A percentile compares a stretch with the other conserved stretches of the same genome.
These are phyloP conservation scores for Excoecaria cochinchinensis DNA, from an alignment of 345 rosid genomes.

Conservation along the genomic window DNA sequence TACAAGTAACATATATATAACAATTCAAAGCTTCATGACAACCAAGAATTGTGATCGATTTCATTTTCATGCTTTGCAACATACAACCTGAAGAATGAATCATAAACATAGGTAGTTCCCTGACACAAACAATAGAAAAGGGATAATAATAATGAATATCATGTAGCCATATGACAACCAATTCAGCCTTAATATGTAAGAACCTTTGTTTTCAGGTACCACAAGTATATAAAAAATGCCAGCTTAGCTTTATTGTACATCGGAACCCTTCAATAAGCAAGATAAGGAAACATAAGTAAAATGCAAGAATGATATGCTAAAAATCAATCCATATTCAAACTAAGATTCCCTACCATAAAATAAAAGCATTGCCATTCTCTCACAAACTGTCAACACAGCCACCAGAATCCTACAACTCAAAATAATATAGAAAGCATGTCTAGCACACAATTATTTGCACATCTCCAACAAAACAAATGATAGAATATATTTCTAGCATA, in stretches of 20 bases:
- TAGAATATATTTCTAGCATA: neutral
- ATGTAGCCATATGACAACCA: neutral
- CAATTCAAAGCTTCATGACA: too few relatives aligned
- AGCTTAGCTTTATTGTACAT: constrained; percentile 82
- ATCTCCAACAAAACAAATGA: neutral
- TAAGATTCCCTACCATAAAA: constrained; percentile 51
- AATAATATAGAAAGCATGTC: neutral
- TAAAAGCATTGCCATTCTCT: constrained; percentile 59
- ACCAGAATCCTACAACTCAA: constrained; percentile 61
- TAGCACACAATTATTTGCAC: neutral
- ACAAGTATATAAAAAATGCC: constrained; percentile 68
- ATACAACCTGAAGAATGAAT: constrained; percentile 62
- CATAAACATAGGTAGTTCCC: constrained; percentile 70
- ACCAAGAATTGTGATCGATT: constrained; percentile 57
- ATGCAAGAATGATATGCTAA: neutral
- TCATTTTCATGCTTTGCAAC: constrained; percentile 61
- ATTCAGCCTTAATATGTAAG: neutral
- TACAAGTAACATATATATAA: too few relatives aligned
- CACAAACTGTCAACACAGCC: constrained; percentile 55
- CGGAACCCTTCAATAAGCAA: constrained; percentile 62
- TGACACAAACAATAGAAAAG: constrained; percentile 18
- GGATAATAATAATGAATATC: neutral
- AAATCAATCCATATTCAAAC: neutral
- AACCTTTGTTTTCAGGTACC: constrained; percentile 90
- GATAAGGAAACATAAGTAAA: constrained; percentile 9